These are phyloP conservation scores for Botrytis paeoniae DNA, from an alignment of 2,329 filamentous ascomycete genomes.

Conservation along the genomic window DNA sequence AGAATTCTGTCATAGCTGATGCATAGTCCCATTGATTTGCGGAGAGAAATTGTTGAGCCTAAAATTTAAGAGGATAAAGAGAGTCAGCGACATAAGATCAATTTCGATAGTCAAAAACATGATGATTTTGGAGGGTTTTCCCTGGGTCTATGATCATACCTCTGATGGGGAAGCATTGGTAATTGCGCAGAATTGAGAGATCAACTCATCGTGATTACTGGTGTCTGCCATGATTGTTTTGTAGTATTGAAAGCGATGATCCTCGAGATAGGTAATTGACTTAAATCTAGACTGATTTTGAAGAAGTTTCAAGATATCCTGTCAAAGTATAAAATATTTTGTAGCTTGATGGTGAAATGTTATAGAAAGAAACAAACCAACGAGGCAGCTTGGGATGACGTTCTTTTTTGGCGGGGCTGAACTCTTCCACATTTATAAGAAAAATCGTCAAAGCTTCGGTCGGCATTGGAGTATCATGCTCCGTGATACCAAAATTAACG, in stretches of 20 bases:
- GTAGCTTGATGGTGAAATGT: slow-evolving; percentile 1
- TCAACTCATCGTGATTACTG: slow-evolving; percentile 44
- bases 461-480: not conserved
- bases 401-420: slow-evolving; percentile 5
- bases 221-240: slow-evolving; percentile 38
- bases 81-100: not conserved
- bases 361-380: slow-evolving; percentile 6
- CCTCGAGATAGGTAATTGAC: not conserved
- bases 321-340: not conserved
- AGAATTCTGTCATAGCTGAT: slow-evolving; percentile 61
- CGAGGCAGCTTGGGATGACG: slow-evolving; percentile 26
- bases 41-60: slow-evolving; percentile 67
- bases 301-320: not conserved
- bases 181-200: slow-evolving; percentile 54
- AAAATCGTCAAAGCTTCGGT: slow-evolving; percentile 16
- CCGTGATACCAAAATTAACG: not conserved
- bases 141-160: slow-evolving; percentile 38
- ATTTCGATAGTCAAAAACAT: not conserved
- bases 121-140: not conserved
- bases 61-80: not conserved
- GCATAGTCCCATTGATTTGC: slow-evolving; percentile 65
- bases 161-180: slow-evolving; percentile 50
- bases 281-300: not conserved
- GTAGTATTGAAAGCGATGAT: slow-evolving; percentile 24
- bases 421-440: not conserved